Base-by-base conservation (phyloP, 371 early-diverging fungal species). In the Catenaria anguillulae region DNA sequence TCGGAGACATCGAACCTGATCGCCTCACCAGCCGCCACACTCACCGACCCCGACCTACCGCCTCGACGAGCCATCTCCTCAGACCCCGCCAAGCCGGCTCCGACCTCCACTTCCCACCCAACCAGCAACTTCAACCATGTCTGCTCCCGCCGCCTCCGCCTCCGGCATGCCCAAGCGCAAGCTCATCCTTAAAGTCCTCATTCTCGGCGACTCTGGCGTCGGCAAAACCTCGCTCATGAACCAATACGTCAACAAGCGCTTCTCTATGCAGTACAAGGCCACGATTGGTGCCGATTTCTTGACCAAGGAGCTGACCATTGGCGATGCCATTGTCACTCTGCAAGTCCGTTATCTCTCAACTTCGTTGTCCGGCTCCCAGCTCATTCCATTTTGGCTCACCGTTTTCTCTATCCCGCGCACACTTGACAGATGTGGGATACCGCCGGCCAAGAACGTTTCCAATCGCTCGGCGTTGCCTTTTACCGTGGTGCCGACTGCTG, bases 241-340 rank as follows among this genome's bases (percentile, higher is more conserved):
- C 79, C 95, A 97, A 75, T 99, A 94, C 83, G 94, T 98, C 61
- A 94, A 93, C 76, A 89, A 88, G 61, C 92, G 90, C 73, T 99
- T 99, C 79, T 90, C 85, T 70, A 90, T 85, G 69, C 96, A 96
- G 74, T 98, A 99, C 81, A 97, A 98, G 73, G 97, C 98, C 36
- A 99, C 99, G 60, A 98, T 99, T 67, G 99, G 99, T n/a, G 99
- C 98, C 40, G 97, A 98, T 71, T 99, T 98, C 70, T 81, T 97
- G 71, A 97, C 98, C 65, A 99, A 99, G 70, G 96, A 95, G 72
- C 87, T 97, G n/a, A 74, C 85, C 61, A 86, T 92, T 31, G 90
- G 90, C 67, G 90, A 90, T 67, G 80, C 85, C 40, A 69, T 84
- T 35, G 89, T 90, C 29, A 94, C 90, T 33, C 87, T 95, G 81